A percentile compares a stretch with the other conserved stretches of the same genome.
Evolutionary conservation across 305 asterid species (phyloP).

Genomic region (Rubia tinctorum): DNA sequence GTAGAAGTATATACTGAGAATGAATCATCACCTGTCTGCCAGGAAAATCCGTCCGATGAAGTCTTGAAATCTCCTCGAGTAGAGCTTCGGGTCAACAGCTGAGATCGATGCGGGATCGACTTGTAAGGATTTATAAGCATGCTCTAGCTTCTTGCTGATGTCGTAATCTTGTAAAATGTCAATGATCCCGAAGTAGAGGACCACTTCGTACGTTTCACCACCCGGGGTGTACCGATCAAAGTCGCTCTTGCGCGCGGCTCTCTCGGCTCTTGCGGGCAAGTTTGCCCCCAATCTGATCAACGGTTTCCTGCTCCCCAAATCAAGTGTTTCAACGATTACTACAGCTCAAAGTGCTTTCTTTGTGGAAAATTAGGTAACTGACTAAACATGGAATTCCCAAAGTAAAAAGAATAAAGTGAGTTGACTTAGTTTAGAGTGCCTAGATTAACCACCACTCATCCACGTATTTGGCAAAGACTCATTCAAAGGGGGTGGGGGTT

Average conservation of each 20-base stretch:
- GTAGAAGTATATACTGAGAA: not conserved
- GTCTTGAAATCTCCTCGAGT: constrained; percentile 86
- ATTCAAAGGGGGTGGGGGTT: not conserved
- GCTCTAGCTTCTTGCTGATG: constrained; percentile 93
- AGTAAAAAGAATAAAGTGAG: not conserved
- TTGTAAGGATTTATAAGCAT: constrained; percentile 90
- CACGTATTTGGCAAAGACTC: not conserved
- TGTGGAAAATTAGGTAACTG: not conserved
- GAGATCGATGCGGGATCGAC: constrained; percentile 83
- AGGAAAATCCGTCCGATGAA: constrained; percentile 73
- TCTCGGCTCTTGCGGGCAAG: constrained; percentile 98
- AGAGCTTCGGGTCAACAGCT: constrained; percentile 91
- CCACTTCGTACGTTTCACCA: constrained; percentile 74
- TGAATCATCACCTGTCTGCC: constrained; percentile 61
- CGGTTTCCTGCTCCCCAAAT: constrained; percentile 58
- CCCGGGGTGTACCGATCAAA: constrained; percentile 56
- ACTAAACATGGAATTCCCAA: not conserved
- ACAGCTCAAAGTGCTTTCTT: not conserved
- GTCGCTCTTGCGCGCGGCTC: constrained; percentile 77
- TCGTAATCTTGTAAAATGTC: constrained; percentile 95
- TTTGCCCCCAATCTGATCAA: constrained; percentile 86
- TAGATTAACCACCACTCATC: not conserved
- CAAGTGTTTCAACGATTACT: not conserved
- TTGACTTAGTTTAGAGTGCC: not conserved
- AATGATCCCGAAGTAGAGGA: constrained; percentile 89